Evolutionary conservation across 1,284 basidiomycete genomes (phyloP), one percentile per base, ranked within the genome.

Genomic region (Trichosporon faecale): DNA sequence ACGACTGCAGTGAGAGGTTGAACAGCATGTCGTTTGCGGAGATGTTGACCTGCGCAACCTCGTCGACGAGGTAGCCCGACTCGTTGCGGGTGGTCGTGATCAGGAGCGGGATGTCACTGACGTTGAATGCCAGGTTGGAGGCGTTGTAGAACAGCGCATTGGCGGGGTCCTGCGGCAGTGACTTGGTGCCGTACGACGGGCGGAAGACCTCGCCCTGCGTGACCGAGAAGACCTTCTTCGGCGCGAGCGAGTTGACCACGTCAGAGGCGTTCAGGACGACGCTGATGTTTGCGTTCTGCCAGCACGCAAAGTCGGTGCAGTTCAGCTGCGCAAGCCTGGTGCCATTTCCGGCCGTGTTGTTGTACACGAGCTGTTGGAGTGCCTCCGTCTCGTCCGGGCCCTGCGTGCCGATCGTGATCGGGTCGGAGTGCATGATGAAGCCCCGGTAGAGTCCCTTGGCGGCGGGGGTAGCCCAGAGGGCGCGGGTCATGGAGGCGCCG

Each of bases 371-470:
- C 57, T 80, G 80, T 69, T 89, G 88, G 37, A 94, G 80, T 0
- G 83, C 84, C 44, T 84, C 76, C 49, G 91, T 90, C 8, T 88
- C 88, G 2, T 79, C 76, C 0, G 85, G 74, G 2, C 87, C 84
- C 3, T 91, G 85, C 5, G 65, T 57, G 33, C 65, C 65, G n/a
- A 63, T 64, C 35, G 25, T 65, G 88, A 94, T 91, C 0, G 93
- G 91, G 76, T 94, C 92, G 3, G 92, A 93, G 68, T 95, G 91
- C 9, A 95, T 79, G 70, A 93, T 91, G 0, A 89, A 91, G 52
- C 87, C 89, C 67, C 86, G 85, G 85, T 93, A 93, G 57, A 92
- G 83, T 1, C 86, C 85, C 21, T 86, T 85, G 0, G 89, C 91
- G 9, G 88, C 87, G 1, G 91, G 91, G 1, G 85, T 84, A 23